Evolutionary conservation across 2,329 filamentous ascomycete genomes (phyloP).

Genomic region (Colletotrichum tropicale): DNA sequence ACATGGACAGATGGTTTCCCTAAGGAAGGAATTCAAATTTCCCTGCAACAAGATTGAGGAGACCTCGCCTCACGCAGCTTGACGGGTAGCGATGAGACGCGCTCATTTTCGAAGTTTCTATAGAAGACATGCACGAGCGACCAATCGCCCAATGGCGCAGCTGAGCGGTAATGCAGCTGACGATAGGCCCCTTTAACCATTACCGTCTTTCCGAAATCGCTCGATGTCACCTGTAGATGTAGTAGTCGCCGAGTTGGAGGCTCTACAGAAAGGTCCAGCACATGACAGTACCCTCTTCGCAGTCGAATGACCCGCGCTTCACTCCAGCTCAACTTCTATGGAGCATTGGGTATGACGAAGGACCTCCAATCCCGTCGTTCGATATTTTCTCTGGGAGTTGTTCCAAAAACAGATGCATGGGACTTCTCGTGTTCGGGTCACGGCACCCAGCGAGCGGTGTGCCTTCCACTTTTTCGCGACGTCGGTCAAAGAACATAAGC

Average conservation of each 20-base stretch:
- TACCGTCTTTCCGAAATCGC: accelerated
- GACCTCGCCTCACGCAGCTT: background rate
- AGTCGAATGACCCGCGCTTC: too few species aligned
- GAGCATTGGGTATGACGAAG: background rate
- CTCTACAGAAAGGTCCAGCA: background rate
- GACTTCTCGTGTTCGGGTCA: background rate
- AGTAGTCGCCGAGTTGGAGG: background rate
- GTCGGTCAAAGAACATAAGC: background rate
- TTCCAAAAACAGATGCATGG: background rate
- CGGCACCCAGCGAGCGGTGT: background rate
- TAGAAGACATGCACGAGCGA: accelerated
- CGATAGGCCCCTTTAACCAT: accelerated
- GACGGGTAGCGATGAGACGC: accelerated
- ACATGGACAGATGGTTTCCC: background rate
- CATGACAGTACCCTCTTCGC: background rate
- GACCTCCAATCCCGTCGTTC: accelerated
- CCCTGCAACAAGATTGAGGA: background rate
- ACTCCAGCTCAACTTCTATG: background rate
- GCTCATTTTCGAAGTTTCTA: too few species aligned
- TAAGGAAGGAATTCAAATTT: background rate
- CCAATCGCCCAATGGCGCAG: background rate
- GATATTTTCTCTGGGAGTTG: background rate
- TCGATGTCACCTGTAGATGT: background rate
- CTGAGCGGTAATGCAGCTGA: background rate
- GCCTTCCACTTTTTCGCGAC: background rate